Base-by-base conservation (phyloP, 805 yeast species). In the Candida sithepensis region DNA sequence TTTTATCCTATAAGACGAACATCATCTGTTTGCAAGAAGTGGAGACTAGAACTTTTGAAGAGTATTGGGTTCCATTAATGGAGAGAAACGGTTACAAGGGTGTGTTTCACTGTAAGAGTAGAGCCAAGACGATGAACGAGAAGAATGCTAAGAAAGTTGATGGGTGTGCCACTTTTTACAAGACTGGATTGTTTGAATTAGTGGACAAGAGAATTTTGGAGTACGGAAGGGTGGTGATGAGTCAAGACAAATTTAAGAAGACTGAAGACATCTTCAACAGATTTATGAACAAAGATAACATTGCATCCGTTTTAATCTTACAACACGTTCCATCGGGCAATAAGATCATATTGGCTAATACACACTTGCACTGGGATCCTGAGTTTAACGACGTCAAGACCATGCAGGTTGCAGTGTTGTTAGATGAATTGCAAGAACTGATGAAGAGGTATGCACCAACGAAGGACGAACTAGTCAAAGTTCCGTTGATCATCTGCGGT, bases 351-450 rank as follows among this genome's bases (percentile, higher is more conserved):
- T 73, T 89, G 33, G 90, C 87, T 3, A 92, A 90, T 60, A 92
- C 98, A 0, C 99, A 94, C 74, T 79, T 94, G 65, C 97, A 92
- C 66, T 94, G 99, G 98, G 97, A 94, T 71, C 99, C 99, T 3
- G 88, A 87, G 43, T 88, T 84, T 63, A 88, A 88, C 64, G 99
- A 94, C 69, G 99, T 94, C 47, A 94, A 94, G 67, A 82, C 97
- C 2, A 85, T 94, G 70, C 99, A 94, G 72, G 94, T 88, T 47
- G 97, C 96, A 39, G 85, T 94, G 24, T 71, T 94, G 53, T 70
- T 94, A 58, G 97, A 92, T 59, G 96, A 94, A 67, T 68, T 95
- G 61, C 94, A 88, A 62, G 70, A 70, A 6, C 66, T 88, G 42
- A 69, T 82, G 39, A 81, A 79, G 60, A 73, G 58, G 66, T 65